phyloP scores from a whole-genome alignment of 73 alveolate genomes.

The Uronychia binucleata region DNA sequence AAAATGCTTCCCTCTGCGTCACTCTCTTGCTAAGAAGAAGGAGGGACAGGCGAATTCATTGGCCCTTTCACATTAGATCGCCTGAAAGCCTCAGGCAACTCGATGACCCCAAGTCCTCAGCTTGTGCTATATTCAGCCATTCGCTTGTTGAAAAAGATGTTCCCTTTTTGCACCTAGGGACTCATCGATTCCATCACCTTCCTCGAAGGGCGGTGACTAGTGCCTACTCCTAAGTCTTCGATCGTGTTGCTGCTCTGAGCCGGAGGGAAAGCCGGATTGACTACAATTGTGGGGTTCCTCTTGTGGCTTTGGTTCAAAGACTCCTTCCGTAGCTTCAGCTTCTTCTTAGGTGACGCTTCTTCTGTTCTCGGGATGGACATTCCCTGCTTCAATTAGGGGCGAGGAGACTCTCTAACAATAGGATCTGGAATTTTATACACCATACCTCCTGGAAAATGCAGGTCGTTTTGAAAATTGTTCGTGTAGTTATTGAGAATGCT shows the following conservation, averaged over 20 bases:
- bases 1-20: background rate
- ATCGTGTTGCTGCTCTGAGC: background rate
- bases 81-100: background rate
- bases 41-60: background rate
- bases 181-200: background rate
- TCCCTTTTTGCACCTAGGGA: background rate
- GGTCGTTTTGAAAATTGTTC: background rate
- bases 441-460: no score
- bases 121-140: no score
- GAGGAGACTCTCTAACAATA: background rate
- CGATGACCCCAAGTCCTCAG: background rate
- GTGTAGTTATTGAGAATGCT: background rate
- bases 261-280: background rate
- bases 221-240: background rate
- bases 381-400: background rate
- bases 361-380: background rate
- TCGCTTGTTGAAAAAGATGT: background rate
- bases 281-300: background rate
- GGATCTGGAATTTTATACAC: background rate
- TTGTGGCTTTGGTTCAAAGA: background rate
- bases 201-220: background rate
- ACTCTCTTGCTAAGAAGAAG: background rate
- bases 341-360: background rate
- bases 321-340: background rate
- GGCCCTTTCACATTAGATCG: background rate